phyloP scores from a whole-genome alignment of 352 stramenopile genomes.

The Stramenopiles sp. region DNA sequence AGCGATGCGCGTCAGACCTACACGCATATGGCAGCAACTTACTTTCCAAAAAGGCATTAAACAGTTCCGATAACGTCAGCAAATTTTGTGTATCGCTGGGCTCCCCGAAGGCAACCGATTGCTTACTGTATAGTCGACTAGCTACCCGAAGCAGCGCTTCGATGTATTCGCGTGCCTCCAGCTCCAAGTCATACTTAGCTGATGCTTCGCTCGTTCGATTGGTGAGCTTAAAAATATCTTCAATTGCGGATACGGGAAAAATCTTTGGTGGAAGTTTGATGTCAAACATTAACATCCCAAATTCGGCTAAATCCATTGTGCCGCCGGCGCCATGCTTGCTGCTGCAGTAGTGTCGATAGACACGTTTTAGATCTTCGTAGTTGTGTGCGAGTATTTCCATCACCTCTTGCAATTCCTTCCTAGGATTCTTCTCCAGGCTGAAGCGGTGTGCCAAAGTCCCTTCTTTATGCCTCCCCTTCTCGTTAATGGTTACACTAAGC shows the following conservation, averaged over 20 bases:
- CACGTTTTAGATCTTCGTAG: conserved; percentile 5
- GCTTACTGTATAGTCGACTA: neutral
- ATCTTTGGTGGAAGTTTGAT: neutral
- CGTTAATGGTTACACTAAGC: neutral
- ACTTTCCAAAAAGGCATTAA: neutral
- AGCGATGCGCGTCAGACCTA: neutral
- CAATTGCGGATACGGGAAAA: neutral
- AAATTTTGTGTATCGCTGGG: neutral
- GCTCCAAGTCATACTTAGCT: neutral
- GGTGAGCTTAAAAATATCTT: conserved; percentile 8
- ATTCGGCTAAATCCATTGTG: conserved; percentile 9
- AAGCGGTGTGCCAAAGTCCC: neutral
- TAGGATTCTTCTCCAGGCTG: neutral
- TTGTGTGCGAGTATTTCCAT: neutral
- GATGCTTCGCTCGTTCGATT: neutral
- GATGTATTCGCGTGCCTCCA: neutral
- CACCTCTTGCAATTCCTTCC: neutral
- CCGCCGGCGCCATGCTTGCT: neutral
- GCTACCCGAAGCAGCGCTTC: neutral
- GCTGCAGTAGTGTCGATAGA: conserved; percentile 8
- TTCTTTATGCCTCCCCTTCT: neutral
- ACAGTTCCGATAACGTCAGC: neutral
- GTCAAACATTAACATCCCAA: conserved; percentile 5
- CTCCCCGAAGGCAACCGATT: neutral
- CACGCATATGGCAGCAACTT: conserved; percentile 5